Base-by-base conservation (phyloP, 257 asterid genomes). In the Nicotiana noctiflora region DNA sequence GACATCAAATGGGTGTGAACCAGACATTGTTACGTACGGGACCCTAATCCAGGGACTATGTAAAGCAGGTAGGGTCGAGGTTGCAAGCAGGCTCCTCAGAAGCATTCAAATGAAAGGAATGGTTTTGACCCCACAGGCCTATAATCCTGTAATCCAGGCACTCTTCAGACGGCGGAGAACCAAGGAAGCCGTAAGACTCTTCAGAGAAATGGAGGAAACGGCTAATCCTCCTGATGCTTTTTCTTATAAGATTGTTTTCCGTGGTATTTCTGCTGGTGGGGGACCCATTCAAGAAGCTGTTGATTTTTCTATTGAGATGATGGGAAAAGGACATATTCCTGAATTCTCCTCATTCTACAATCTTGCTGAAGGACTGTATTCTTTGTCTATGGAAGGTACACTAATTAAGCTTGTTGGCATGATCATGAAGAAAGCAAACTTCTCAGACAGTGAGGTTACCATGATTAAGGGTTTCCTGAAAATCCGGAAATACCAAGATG, bases 171-270 rank as follows among this genome's bases (percentile, higher is more conserved):
- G 87, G 90, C 89, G 83, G 79, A 87, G 93, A 82, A 79, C 82
- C 19, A 86, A 81, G 75, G 99, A 93, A 86, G 98, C 93, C 15
- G 74, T 91, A 92, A 85, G 97, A 74, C 84, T 95, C 21, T 95
- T 93, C 32, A 86, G 98, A 85, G 98, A 95, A 86, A 92, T 95
- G 99, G 97, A 92, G 92, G 97, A 87, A 74, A 93, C 87, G 82
- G 83, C 88, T 34, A 89, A 88, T 57, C 89, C 94, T 81, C 99
- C 99, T 4, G 97, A 95, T 88, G 94, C 89, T n/a, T 13, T 93
- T 17, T 91, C 97, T 4, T 89, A 92, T 79, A 93, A 88, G 74
- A 87, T 88, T 62, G 94, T 85, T 68, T 93, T 93, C 52, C 88
- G 93, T 32, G 99, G 99, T 75, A 93, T 95, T 60, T 93, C 98